phyloP scores from a whole-genome alignment of 768 basidiomycete species.

The Lactifluus volemus region DNA sequence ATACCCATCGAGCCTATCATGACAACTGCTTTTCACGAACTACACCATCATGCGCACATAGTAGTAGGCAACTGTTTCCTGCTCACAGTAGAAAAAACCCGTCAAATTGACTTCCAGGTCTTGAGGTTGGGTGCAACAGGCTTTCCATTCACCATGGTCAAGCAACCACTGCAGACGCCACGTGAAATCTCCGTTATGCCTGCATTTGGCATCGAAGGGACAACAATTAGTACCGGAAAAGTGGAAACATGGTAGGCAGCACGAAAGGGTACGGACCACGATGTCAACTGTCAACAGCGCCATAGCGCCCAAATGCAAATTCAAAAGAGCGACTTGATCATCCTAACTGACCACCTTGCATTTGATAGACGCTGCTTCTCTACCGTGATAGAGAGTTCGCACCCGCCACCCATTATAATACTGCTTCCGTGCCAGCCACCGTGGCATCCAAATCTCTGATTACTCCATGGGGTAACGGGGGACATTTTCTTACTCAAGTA shows the following conservation, averaged over 20 bases:
- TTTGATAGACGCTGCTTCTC: constrained; percentile 9
- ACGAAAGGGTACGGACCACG: constrained; percentile 22
- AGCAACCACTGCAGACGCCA: neutral
- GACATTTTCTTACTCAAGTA: neutral
- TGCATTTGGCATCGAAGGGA: constrained; percentile 20
- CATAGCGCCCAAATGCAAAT: constrained; percentile 22
- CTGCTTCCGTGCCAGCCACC: constrained; percentile 1
- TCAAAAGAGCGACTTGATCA: constrained; percentile 27
- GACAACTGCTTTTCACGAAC: constrained; percentile 24
- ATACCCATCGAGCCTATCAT: constrained; percentile 29
- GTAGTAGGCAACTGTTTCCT: neutral
- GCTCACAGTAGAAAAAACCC: constrained; percentile 27
- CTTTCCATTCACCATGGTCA: constrained; percentile 20
- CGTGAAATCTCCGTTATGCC: constrained; percentile 11
- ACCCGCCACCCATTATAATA: constrained; percentile 19
- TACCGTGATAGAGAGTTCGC: neutral
- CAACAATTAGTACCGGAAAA: too few relatives aligned
- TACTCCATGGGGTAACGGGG: constrained; percentile 6
- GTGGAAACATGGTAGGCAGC: neutral
- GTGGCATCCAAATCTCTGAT: constrained; percentile 17
- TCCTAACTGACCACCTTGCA: constrained; percentile 23
- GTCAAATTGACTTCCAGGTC: constrained; percentile 27
- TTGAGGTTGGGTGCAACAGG: constrained; percentile 23
- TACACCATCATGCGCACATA: neutral
- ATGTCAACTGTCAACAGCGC: constrained; percentile 27